Base-by-base conservation (phyloP, 2,329 filamentous ascomycete genomes). In the Fusarium pilosicola region DNA sequence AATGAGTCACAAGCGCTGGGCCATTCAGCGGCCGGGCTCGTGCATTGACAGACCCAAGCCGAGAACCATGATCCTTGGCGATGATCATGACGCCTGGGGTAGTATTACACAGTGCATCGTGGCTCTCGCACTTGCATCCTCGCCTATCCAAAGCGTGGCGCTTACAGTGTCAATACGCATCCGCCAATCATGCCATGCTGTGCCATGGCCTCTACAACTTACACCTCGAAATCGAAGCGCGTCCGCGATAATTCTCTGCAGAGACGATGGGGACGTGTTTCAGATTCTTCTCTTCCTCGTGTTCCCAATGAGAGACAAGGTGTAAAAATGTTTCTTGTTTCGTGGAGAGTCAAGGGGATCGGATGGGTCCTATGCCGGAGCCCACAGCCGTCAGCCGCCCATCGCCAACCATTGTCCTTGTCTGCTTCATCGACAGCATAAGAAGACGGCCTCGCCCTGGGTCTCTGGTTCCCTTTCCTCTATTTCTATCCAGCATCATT, bases 1-100 rank as follows among this genome's bases (percentile, higher is more conserved):
- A 77, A 76, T 81, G 79, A 80, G 78, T 80, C 78, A 80, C 58
- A 70, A 72, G 51, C 73, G 77, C 78, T 76, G 76, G 78, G 73
- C 80, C 80, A 82, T 70, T 80, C 76, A 81, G 63, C 64, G 68
- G 74, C 67, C 78, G 58, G 73, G 68, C 64, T 75, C 73, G 74
- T 80, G 80, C 80, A 81, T 71, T 76, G 62, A 77, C 62, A 63
- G 70, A 67, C 70, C 58, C 64, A 67, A 76, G 72, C 77, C 76
- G 74, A 80, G 78, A 79, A 75, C 59, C 59, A 58, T 45, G 38
- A 70, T 59, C 61, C 65, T 74, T 76, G 71, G 68, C 68, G 59
- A 57, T 52, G 69, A 73, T 73, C 62, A 74, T 62, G 66, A 51
- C 52, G 45, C 26, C 58, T 57, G 42, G 57, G 67, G 62, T 44